Percentiles rank a stretch among this genome's conserved stretches.
phyloP scores from a whole-genome alignment of 305 asterid species.

The Euphrasia arctica region DNA sequence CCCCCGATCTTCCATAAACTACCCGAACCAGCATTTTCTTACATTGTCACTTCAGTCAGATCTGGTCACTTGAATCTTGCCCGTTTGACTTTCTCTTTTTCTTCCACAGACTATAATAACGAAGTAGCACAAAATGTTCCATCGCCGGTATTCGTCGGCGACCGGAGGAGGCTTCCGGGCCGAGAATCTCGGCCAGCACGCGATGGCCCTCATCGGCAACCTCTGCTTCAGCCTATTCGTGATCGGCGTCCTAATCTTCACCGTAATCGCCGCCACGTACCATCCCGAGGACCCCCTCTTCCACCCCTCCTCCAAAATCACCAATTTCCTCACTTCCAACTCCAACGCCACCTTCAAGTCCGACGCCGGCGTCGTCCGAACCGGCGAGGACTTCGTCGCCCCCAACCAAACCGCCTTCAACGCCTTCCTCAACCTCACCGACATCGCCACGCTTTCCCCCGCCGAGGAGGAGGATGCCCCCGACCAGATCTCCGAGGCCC shows the following conservation, averaged over 20 bases:
- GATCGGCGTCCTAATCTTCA: constrained; percentile 69
- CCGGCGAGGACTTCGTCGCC: constrained; percentile 83
- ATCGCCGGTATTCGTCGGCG: constrained; percentile 40
- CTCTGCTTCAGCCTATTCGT: constrained; percentile 75
- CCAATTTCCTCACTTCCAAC: constrained; percentile 64
- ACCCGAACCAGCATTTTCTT: constrained; percentile 24
- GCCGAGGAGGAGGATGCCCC: constrained; percentile 11
- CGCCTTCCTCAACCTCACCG: constrained; percentile 58
- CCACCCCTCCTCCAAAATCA: constrained; percentile 77
- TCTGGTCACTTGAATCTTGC: constrained; percentile 26
- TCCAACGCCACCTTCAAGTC: constrained; percentile 75
- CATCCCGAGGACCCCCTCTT: constrained; percentile 87
- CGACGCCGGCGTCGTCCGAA: constrained; percentile 63
- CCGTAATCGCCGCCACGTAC: constrained; percentile 84
- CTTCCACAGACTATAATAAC: neutral
- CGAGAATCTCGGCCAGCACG: constrained; percentile 76
- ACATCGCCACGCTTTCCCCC: constrained; percentile 38
- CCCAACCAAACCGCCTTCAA: constrained; percentile 64
- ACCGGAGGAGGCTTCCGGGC: constrained; percentile 59
- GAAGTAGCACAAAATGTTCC: constrained; percentile 43
- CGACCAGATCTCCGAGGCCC: neutral
- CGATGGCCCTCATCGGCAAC: constrained; percentile 69
- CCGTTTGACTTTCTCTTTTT: constrained; percentile 13
- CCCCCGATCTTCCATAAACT: constrained; percentile 14
- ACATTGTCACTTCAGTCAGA: constrained; percentile 34